Evolutionary conservation across 495 filamentous ascomycete species (phyloP).

Genomic region (Xylaria scruposa): DNA sequence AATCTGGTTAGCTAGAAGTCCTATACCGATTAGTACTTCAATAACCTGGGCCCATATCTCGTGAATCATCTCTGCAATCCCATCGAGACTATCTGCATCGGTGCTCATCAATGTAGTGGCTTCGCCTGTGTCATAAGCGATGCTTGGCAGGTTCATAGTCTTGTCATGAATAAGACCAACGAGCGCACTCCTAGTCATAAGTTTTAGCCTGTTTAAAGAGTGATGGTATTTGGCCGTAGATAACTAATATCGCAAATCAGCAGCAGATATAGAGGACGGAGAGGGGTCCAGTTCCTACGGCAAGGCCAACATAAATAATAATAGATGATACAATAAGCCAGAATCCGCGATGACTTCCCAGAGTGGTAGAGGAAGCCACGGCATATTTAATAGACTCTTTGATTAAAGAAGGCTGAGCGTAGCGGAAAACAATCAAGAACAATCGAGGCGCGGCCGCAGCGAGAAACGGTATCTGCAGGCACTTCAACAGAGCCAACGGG

Average conservation of each 20-base stretch:
- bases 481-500: constrained; percentile 53
- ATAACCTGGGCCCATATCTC: constrained; percentile 59
- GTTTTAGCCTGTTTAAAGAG: constrained; percentile 58
- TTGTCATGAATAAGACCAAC: constrained; percentile 65
- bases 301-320: constrained; percentile 67
- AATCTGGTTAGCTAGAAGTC: constrained; percentile 63
- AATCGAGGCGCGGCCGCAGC: constrained; percentile 59
- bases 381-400: constrained; percentile 59
- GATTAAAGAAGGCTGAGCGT: constrained; percentile 68
- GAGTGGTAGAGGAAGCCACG: constrained; percentile 13
- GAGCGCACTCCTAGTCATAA: constrained; percentile 65
- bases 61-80: constrained; percentile 44
- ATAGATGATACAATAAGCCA: constrained; percentile 63
- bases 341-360: constrained; percentile 50
- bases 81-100: constrained; percentile 43
- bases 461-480: constrained; percentile 56
- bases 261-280: neutral
- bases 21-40: constrained; percentile 66
- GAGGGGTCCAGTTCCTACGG: constrained; percentile 43
- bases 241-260: constrained; percentile 39
- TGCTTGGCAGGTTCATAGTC: constrained; percentile 51
- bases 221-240: constrained; percentile 63
- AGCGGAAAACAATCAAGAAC: constrained; percentile 64
- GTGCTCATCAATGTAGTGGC: constrained; percentile 68
- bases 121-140: constrained; percentile 55